Base-by-base conservation (phyloP, 139 green algal genomes). In the Picochlorum sp. region DNA sequence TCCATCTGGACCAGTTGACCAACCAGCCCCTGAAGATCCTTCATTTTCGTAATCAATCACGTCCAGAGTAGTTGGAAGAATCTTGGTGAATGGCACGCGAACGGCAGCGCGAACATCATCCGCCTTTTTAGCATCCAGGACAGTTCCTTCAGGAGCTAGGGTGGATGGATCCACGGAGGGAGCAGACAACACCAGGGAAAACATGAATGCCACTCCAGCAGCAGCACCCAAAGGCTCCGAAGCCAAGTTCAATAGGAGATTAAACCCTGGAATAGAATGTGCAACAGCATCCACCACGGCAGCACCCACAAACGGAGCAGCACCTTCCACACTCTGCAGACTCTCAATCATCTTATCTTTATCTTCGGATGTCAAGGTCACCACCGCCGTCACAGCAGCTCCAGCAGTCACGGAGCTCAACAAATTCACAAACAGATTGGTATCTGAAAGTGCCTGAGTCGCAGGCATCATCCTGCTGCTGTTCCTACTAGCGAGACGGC, bases 141-240 rank as follows among this genome's bases (percentile, higher is more conserved):
- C 55, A 10, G 76, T 84, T 54, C 76, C 80, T 52, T 81, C 64
- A 26, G 80, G 80, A n/a, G 76, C 80, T n/a, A 87, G 72, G 1
- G 76, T 87, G 43, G 53, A 57, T 29, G 80, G 76, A 67, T 87
- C 74, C 9, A 87, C 74, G 9, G 61, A 59, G 9, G 69, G 68
- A 13, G 76, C 61, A 16, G 43, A 67, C 18, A 87, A 73, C 33
- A 87, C 55, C n/a, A 87, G 55, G 18, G 69, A 72, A 68, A 87
- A 81, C 70, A 87, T 73, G 64, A 85, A 87, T 7, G 80, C 77
- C n/a, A 87, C 80, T 41, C 72, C 68, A 14, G 70, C 72, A 22
- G 73, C 72, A 4, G 80, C 80, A 45, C 80, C 80, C 3, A 32
- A 36, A 22, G 80, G 80, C 75, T 87, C 80, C 7, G 63, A 40